phyloP scores from a whole-genome alignment of 176 grass and related monocot genomes.

The Aegilops sharonensis region DNA sequence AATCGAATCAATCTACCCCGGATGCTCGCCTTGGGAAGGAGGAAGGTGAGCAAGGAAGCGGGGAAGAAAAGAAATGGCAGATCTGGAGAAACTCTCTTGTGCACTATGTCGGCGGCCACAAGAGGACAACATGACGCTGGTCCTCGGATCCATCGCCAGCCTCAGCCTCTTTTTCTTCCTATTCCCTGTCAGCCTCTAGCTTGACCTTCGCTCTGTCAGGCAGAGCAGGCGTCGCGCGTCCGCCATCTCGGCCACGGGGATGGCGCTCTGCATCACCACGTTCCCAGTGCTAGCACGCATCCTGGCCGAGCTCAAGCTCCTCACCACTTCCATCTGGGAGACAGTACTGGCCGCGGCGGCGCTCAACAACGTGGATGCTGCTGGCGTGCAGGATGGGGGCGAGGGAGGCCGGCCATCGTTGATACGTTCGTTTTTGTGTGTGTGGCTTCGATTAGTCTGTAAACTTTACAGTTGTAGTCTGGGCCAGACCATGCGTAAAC shows the following conservation, averaged over 20 bases:
- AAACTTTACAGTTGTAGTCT: no score
- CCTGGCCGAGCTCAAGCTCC: constrained; percentile 78
- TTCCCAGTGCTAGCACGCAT: constrained; percentile 87
- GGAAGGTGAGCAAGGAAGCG: no score
- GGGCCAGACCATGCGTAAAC: no score
- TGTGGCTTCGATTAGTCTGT: no score
- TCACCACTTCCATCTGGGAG: constrained; percentile 62
- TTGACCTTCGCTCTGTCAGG: constrained; percentile 64
- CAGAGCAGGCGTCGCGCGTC: constrained; percentile 51
- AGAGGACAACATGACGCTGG: constrained; percentile 12
- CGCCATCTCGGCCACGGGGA: constrained; percentile 56
- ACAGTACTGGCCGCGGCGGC: constrained; percentile 61
- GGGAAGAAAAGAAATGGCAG: no score
- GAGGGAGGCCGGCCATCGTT: constrained; percentile 22
- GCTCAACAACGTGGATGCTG: constrained; percentile 77
- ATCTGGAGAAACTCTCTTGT: no score
- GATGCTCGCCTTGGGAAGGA: no score
- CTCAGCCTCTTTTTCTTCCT: constrained; percentile 89
- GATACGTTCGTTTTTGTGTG: no score
- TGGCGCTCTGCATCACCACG: constrained; percentile 76
- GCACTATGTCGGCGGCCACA: no score
- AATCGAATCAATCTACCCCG: no score
- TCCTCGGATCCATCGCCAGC: constrained; percentile 73
- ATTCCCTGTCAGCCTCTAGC: constrained; percentile 79
- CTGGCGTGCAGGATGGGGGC: constrained; percentile 63